Conservation (phyloP, 805 yeast species). For the Metschnikowia reukaufii region DNA sequence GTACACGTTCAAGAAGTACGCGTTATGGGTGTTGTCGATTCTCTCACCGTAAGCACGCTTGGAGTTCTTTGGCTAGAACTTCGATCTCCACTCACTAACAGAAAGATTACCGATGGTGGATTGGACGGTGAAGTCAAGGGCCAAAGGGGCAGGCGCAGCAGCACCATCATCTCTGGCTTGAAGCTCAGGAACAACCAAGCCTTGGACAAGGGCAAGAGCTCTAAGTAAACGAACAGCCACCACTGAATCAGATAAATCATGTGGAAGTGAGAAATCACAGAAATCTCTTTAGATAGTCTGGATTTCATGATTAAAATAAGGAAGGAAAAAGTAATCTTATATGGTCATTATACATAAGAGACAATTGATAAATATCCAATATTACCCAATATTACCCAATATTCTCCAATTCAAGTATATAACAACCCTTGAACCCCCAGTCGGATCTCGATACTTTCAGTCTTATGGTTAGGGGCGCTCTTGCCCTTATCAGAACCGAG, state of each 20-base stretch:
- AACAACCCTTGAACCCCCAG: conserved; percentile 32
- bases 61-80: not conserved
- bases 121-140: conserved; percentile 15
- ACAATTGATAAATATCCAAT: no score
- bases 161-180: not conserved
- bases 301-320: no score
- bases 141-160: conserved; percentile 13
- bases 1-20: conserved; percentile 7
- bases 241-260: no score
- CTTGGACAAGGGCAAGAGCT: conserved; percentile 11
- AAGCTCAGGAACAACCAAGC: conserved; percentile 10
- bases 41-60: conserved; percentile 9
- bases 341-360: no score
- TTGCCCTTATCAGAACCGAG: conserved; percentile 29
- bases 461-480: conserved; percentile 36
- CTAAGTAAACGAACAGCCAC: no score
- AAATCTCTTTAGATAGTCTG: no score
- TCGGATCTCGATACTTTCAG: conserved; percentile 34
- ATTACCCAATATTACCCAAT: no score
- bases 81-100: conserved; percentile 8
- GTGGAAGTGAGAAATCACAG: no score
- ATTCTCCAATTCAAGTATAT: no score
- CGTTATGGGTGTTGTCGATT: not conserved
- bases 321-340: no score
- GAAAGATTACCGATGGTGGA: conserved; percentile 3